A percentile compares a stretch with the other conserved stretches of the same genome.
Conservation (phyloP, 768 basidiomycete species). For the Lactarius quietus region DNA sequence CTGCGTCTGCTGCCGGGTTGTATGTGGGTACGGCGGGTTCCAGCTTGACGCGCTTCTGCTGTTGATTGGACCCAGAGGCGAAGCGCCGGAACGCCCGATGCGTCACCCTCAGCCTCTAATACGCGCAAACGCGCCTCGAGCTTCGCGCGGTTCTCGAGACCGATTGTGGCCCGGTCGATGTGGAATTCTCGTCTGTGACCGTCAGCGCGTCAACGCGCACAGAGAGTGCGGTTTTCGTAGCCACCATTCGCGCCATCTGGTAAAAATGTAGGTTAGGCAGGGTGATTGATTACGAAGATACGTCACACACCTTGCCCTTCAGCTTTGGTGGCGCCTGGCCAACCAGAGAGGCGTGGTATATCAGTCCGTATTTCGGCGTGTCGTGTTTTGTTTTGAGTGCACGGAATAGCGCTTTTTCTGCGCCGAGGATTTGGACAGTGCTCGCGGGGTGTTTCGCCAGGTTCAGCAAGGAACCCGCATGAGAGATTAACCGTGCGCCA, state of each 20-base stretch:
- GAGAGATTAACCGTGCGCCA: slow-evolving; percentile 69
- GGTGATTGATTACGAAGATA: neutral
- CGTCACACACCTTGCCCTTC: slow-evolving; percentile 78
- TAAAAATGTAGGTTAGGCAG: neutral
- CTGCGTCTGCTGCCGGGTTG: slow-evolving; percentile 80
- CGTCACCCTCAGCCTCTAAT: slow-evolving; percentile 79
- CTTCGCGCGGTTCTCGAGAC: slow-evolving; percentile 90
- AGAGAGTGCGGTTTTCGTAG: slow-evolving; percentile 95
- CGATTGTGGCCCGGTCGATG: slow-evolving; percentile 79
- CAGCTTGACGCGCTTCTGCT: slow-evolving; percentile 79
- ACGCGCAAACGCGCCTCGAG: slow-evolving; percentile 91
- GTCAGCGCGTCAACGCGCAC: slow-evolving; percentile 97
- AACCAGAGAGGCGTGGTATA: slow-evolving; percentile 96
- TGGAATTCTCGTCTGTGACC: slow-evolving; percentile 87
- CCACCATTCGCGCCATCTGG: slow-evolving; percentile 99
- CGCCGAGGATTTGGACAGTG: slow-evolving; percentile 73
- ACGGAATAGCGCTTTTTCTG: slow-evolving; percentile 74
- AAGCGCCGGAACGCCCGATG: slow-evolving; percentile 67
- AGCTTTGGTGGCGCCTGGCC: slow-evolving; percentile 97
- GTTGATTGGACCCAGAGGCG: slow-evolving; percentile 59
- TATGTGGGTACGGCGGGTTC: slow-evolving; percentile 75
- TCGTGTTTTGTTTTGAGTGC: slow-evolving; percentile 84
- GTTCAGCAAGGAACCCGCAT: slow-evolving; percentile 67
- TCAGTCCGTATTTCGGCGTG: slow-evolving; percentile 99
- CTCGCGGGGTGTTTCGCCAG: slow-evolving; percentile 76